These are phyloP conservation scores for Saccharomyces hybrid DNA, from an alignment of 1,139 yeast genomes.

Conservation along the genomic window DNA sequence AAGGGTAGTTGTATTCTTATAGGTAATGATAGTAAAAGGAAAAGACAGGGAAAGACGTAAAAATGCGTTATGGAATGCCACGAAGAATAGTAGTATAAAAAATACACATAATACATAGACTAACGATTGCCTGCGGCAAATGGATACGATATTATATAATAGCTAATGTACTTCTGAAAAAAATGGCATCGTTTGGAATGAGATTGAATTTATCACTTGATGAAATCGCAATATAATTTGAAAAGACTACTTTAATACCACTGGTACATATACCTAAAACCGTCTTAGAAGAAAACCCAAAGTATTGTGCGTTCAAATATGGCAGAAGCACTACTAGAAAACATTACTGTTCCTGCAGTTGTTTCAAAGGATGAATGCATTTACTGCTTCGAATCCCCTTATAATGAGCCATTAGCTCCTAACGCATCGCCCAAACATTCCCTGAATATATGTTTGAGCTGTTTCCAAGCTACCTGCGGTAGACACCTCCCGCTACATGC, in stretches of 20 bases:
- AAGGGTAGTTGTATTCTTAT: background rate
- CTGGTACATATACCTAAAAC: background rate
- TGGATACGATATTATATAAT: background rate
- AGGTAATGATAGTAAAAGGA: background rate
- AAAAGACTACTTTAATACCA: background rate
- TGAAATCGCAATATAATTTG: background rate
- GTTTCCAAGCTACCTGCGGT: constrained; percentile 30
- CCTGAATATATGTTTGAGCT: constrained; percentile 26
- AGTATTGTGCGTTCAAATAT: background rate
- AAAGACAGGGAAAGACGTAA: background rate
- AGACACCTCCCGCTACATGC: constrained; percentile 23
- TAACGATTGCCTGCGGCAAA: background rate
- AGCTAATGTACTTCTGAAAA: background rate
- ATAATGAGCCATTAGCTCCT: constrained; percentile 12
- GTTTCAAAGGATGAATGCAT: constrained; percentile 32
- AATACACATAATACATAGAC: background rate
- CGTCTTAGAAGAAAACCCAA: background rate
- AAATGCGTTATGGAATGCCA: background rate
- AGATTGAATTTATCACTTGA: background rate
- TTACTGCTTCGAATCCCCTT: constrained; percentile 29
- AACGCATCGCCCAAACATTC: constrained; percentile 13
- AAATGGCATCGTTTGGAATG: background rate
- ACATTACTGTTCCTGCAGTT: constrained; percentile 21
- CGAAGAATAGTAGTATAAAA: background rate
- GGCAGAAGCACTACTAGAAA: constrained; percentile 6